Conservation (phyloP, 208 protist species). For the Wallacemonas sp. region DNA sequence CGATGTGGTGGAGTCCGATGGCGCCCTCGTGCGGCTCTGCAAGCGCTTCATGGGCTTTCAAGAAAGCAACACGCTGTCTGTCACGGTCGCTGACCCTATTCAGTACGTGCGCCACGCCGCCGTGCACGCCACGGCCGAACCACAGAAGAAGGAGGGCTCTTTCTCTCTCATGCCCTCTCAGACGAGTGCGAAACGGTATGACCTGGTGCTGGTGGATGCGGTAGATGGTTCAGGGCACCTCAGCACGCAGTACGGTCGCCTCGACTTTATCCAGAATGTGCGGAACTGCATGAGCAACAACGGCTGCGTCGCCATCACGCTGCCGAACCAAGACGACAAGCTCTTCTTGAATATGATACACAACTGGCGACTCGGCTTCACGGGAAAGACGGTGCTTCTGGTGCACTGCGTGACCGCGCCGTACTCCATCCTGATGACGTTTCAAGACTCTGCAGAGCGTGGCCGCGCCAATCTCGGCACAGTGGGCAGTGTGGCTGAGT, state of each 20-base stretch:
- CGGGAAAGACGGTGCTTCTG: constrained; percentile 71
- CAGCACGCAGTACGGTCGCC: constrained; percentile 64
- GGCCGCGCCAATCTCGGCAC: constrained; percentile 77
- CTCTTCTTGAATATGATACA: constrained; percentile 83
- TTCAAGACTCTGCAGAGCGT: constrained; percentile 72
- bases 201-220: constrained; percentile 76
- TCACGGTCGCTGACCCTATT: constrained; percentile 64
- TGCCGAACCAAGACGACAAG: constrained; percentile 72
- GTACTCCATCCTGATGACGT: constrained; percentile 87
- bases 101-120: constrained; percentile 60
- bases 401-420: constrained; percentile 81
- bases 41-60: constrained; percentile 78
- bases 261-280: constrained; percentile 79
- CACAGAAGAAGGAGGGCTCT: not conserved
- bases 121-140: constrained; percentile 14
- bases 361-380: constrained; percentile 88
- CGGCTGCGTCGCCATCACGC: constrained; percentile 63
- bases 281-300: constrained; percentile 61
- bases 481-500: constrained; percentile 71
- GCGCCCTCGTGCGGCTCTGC: constrained; percentile 71
- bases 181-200: constrained; percentile 38
- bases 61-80: constrained; percentile 67
- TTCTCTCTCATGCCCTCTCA: constrained; percentile 11
- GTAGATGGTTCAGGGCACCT: constrained; percentile 70
- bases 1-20: constrained; percentile 85